Percentiles rank a stretch among this genome's conserved stretches.
Evolutionary conservation across 169 alveolate species (phyloP).

Genomic region (Plasmodium ovale): DNA sequence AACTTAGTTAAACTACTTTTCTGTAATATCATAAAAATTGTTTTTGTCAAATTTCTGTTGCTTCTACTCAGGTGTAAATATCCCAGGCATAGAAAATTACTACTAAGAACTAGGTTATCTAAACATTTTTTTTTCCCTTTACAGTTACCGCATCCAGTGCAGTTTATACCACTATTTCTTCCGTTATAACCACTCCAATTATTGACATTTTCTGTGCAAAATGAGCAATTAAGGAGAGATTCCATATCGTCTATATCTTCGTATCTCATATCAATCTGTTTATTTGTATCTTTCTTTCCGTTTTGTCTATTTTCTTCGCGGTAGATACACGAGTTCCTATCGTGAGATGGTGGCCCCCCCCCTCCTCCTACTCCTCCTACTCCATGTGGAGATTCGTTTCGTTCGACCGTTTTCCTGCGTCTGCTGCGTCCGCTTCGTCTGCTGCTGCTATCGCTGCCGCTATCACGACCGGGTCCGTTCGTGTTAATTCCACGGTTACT

Average conservation of each 20-base stretch:
- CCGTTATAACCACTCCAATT: background rate
- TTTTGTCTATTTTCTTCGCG: background rate
- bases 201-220: background rate
- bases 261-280: background rate
- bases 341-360: background rate
- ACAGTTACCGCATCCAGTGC: no score
- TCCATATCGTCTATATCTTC: background rate
- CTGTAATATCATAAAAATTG: slow-evolving; percentile 48
- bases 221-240: background rate
- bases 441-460: background rate
- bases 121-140: slow-evolving; percentile 28
- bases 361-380: background rate
- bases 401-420: background rate
- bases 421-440: background rate
- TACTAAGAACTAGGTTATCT: slow-evolving; percentile 64
- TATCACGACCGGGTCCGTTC: background rate
- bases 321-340: background rate
- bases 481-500: background rate
- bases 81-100: slow-evolving; percentile 59
- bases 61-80: slow-evolving; percentile 60
- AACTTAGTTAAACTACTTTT: slow-evolving; percentile 45
- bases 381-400: no score
- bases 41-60: slow-evolving; percentile 42
- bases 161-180: background rate
- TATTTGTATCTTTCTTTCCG: background rate